These are phyloP conservation scores for Lodderomyces beijingensis DNA, from an alignment of 1,139 yeast species.

Conservation along the genomic window DNA sequence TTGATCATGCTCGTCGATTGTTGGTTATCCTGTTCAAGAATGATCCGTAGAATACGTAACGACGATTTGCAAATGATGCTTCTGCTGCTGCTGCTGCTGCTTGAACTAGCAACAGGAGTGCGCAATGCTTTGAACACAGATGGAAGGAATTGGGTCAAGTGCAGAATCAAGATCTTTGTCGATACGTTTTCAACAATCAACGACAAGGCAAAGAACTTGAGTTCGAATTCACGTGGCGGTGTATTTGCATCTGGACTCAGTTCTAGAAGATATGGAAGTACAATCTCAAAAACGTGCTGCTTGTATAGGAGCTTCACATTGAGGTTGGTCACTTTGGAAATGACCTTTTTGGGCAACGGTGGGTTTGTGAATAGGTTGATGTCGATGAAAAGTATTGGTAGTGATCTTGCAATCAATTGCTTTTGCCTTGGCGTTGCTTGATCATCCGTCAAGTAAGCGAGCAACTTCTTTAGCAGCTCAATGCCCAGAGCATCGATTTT, in stretches of 20 bases:
- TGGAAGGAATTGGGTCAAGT: conserved; percentile 63
- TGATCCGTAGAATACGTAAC: conserved; percentile 48
- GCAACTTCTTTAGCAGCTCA: conserved; percentile 32
- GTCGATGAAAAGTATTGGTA: conserved; percentile 65
- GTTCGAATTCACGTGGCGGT: conserved; percentile 19
- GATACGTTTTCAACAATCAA: conserved; percentile 57
- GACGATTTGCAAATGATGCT: conserved; percentile 53
- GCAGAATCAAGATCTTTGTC: conserved; percentile 18
- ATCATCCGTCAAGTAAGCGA: conserved; percentile 26
- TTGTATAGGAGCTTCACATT: conserved; percentile 67
- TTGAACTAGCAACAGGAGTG: conserved; percentile 15
- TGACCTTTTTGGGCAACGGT: conserved; percentile 21
- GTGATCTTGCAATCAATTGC: conserved; percentile 42
- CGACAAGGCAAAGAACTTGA: conserved; percentile 55
- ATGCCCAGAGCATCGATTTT: conserved; percentile 49
- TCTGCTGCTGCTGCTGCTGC: not conserved
- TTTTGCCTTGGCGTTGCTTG: conserved; percentile 4
- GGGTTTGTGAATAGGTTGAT: conserved; percentile 52
- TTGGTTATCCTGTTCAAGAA: conserved; percentile 46
- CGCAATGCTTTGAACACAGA: conserved; percentile 62
- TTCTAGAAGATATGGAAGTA: conserved; percentile 46
- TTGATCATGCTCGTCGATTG: conserved; percentile 33
- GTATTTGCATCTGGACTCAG: conserved; percentile 27
- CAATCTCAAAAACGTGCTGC: conserved; percentile 65
- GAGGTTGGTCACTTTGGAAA: conserved; percentile 50